Base-by-base conservation (phyloP, 2,329 filamentous ascomycete genomes). In the Coniochaeta sp. region DNA sequence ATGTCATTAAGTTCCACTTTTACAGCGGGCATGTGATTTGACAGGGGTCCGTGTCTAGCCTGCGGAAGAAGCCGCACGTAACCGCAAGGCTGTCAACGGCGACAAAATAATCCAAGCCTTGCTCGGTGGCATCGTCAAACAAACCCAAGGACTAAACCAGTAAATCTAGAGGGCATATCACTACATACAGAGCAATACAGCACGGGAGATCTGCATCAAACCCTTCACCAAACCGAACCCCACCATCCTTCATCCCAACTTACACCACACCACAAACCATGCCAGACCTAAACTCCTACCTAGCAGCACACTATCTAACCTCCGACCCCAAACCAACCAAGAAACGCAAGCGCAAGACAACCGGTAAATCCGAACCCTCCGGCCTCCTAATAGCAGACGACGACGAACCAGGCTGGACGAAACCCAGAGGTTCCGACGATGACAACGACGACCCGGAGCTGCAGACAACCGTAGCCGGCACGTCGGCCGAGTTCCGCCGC, bases 231-330 rank as follows among this genome's bases (percentile, higher is more conserved):
- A 24, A 40, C 22, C 3, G 13, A 13, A 6, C 18, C 6, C 35
- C 38, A 10, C 9, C 18, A 42, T 14, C 38, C 38, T 10, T 14
- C 5, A 14, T 14, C 31, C 10, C 31, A 33, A 10, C 14, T n/a
- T 10, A 33, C 31, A 42, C 38, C 6, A 42, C 4, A 20, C 16
- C 18, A 20, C n/a, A 24, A 3, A 57, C 27, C 26, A 82, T 82
- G 79, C 70, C 75, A 55, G 77, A 82, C 59, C 79, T 96, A 58
- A 85, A 90, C 53, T 83, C 85, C 63, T 99, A 97, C 64, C 82
- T 99, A 31, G 91, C 92, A 32, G 86, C 89, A 56, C 94, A 91
- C 68, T 99, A 99, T 67, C 84, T 99, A 48, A 88, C 79, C 1
- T 83, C 85, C 35, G 77, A 82, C 55, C 68, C 74, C 6, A 81